Conservation (phyloP, 305 asterid genomes). For the Solanum hybrid region DNA sequence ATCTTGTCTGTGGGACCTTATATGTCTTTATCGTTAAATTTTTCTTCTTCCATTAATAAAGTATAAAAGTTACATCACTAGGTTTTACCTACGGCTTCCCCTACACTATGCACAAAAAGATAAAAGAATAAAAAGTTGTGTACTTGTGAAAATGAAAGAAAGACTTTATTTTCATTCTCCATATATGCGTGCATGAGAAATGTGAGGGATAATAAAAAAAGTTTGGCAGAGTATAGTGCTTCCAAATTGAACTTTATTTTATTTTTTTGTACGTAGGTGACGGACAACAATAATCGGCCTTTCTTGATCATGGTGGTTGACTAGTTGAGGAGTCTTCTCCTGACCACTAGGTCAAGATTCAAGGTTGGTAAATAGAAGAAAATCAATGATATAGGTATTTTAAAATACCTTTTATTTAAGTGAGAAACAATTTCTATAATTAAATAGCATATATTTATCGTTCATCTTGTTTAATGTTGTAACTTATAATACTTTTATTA, state of each 20-base stretch:
- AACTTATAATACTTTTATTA: background rate
- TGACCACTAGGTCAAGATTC: background rate
- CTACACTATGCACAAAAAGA: background rate
- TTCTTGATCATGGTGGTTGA: too few relatives aligned
- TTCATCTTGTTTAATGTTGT: background rate
- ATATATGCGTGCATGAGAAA: constrained; percentile 3
- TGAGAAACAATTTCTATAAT: background rate
- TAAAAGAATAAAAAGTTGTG: background rate
- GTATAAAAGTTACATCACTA: background rate
- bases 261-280: background rate
- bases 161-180: background rate
- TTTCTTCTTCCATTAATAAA: constrained; percentile 1
- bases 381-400: too few relatives aligned
- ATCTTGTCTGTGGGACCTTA: constrained; percentile 7
- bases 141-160: background rate
- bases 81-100: background rate
- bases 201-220: background rate
- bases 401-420: background rate
- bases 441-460: background rate
- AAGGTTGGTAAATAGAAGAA: too few relatives aligned
- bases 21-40: background rate
- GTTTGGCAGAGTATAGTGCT: background rate
- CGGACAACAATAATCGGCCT: background rate
- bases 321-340: background rate
- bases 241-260: background rate